A percentile compares a stretch with the other conserved stretches of the same genome.
phyloP scores from a whole-genome alignment of 2,329 filamentous ascomycete species.

The Incumbomyces lentus region DNA sequence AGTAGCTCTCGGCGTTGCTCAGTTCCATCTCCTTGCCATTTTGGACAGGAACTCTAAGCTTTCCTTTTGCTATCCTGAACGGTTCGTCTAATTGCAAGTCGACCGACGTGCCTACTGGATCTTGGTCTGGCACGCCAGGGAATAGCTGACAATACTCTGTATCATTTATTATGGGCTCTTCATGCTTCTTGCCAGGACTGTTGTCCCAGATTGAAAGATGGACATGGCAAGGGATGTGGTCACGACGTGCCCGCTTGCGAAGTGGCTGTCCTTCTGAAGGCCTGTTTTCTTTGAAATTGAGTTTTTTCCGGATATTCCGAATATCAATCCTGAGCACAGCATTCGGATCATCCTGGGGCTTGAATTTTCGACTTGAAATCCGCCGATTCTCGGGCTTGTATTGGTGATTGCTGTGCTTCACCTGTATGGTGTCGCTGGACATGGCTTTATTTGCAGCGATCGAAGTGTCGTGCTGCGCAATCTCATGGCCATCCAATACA shows the following conservation, averaged over 20 bases:
- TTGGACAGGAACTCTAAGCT: conserved; percentile 12
- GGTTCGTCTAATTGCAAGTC: conserved; percentile 16
- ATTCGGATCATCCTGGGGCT: conserved; percentile 4
- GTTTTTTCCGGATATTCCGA: conserved; percentile 10
- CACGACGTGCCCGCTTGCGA: conserved; percentile 4
- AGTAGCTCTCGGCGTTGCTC: conserved; percentile 17
- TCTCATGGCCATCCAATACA: background rate
- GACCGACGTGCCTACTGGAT: conserved; percentile 13
- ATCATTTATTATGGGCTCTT: conserved; percentile 4
- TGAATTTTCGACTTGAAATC: background rate
- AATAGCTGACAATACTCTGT: conserved; percentile 5
- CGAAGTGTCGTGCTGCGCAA: background rate
- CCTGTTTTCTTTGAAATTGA: conserved; percentile 8
- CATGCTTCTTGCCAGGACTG: conserved; percentile 1
- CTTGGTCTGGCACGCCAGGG: conserved; percentile 6
- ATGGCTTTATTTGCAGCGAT: background rate
- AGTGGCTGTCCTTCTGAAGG: background rate
- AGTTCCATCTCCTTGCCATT: conserved; percentile 7
- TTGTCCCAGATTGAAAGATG: conserved; percentile 12
- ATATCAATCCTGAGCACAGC: conserved; percentile 7
- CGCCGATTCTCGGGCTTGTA: background rate
- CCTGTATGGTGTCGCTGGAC: background rate
- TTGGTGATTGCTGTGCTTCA: background rate
- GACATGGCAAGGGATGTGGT: conserved; percentile 5
- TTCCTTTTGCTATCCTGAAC: conserved; percentile 15